phyloP scores from a whole-genome alignment of 306 rosid species.

The Begonia fuchsioides region DNA sequence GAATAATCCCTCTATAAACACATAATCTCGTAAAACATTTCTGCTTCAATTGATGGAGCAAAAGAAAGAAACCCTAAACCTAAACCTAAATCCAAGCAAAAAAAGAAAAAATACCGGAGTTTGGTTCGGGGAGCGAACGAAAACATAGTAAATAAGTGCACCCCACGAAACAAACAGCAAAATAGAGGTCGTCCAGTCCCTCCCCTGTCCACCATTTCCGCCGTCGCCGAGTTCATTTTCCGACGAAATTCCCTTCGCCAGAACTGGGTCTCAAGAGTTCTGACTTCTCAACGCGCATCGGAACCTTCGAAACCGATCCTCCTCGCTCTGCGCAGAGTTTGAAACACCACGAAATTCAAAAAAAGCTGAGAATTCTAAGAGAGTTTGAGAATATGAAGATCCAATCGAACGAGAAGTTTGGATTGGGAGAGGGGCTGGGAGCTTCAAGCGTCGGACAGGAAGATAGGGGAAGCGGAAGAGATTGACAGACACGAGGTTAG shows the following conservation, averaged over 20 bases:
- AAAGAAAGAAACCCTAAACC: background rate
- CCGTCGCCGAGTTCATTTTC: conserved; percentile 13
- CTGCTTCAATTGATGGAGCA: background rate
- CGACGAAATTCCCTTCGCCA: conserved; percentile 14
- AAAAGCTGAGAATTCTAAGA: conserved; percentile 2
- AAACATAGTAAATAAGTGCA: conserved; percentile 55
- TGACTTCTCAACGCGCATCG: conserved; percentile 15
- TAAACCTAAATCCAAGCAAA: background rate
- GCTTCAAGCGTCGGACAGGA: conserved; percentile 10
- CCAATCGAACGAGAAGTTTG: no score
- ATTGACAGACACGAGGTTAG: conserved; percentile 49
- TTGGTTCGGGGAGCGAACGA: conserved; percentile 63
- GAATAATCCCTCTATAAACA: background rate
- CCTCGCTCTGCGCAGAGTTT: conserved; percentile 7
- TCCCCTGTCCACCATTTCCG: conserved; percentile 27
- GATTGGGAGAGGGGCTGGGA: conserved; percentile 14
- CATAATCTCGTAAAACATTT: no score
- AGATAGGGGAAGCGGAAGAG: conserved; percentile 20
- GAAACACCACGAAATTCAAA: conserved; percentile 8
- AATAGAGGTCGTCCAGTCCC: conserved; percentile 78
- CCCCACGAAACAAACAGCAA: conserved; percentile 62
- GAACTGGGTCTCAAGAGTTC: conserved; percentile 23
- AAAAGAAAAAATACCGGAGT: conserved; percentile 52
- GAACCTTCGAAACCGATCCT: conserved; percentile 21
- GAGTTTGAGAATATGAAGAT: conserved; percentile 1